Percentiles rank a stretch among this genome's conserved stretches.
phyloP scores from a whole-genome alignment of 2,329 filamentous ascomycete species.

The Chrysosporium queenslandicum region DNA sequence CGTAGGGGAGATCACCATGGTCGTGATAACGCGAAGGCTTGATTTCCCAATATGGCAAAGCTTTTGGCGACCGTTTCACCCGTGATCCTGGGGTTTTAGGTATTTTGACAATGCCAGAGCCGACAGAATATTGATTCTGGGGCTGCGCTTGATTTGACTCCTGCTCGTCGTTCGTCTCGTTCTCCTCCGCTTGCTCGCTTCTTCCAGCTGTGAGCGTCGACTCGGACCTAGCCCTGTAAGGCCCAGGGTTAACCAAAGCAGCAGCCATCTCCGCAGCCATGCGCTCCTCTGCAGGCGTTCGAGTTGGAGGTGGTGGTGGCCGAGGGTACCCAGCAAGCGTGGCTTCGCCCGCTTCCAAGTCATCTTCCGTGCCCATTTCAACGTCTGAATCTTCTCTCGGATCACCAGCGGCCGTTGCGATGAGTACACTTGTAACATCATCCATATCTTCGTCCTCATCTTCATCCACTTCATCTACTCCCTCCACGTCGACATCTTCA shows the following conservation, averaged over 20 bases:
- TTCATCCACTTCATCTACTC: conserved; percentile 32
- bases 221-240: neutral
- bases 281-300: conserved; percentile 29
- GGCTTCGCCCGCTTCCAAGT: conserved; percentile 64
- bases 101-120: conserved; percentile 46
- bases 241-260: neutral
- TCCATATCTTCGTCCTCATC: conserved; percentile 33
- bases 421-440: neutral
- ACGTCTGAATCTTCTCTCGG: conserved; percentile 41
- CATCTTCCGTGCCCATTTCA: conserved; percentile 51
- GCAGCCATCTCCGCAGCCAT: conserved; percentile 1
- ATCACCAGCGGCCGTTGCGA: conserved; percentile 39
- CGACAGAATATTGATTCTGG: neutral
- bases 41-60: conserved; percentile 73
- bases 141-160: neutral
- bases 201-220: neutral
- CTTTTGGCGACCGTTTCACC: conserved; percentile 36
- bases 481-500: conserved; percentile 37
- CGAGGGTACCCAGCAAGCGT: conserved; percentile 66
- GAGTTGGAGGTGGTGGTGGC: conserved; percentile 54
- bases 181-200: neutral
- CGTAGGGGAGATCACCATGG: conserved; percentile 57
- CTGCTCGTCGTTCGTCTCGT: neutral
- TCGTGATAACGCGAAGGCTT: conserved; percentile 50
- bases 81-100: conserved; percentile 64